A percentile compares a stretch with the other conserved stretches of the same genome.
Conservation (phyloP, 331 rosid species). For the Telfairia occidentalis region DNA sequence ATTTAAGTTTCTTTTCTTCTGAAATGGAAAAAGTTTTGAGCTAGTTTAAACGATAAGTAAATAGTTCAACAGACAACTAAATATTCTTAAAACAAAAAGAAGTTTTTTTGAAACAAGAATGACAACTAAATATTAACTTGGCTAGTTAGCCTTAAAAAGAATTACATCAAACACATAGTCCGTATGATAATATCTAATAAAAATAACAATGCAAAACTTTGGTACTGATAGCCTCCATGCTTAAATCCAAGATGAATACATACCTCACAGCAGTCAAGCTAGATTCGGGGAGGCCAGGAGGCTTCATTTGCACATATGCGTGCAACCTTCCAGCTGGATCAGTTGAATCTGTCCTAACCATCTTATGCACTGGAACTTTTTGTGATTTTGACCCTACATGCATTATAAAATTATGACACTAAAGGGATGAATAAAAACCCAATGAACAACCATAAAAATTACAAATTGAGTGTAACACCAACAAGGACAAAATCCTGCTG, state of each 20-base stretch:
- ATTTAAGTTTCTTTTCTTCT: background rate
- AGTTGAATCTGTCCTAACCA: slow-evolving; percentile 83
- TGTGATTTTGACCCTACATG: slow-evolving; percentile 47
- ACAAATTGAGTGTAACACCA: slow-evolving; percentile 11
- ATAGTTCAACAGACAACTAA: background rate
- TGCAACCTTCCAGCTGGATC: slow-evolving; percentile 90
- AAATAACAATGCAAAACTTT: background rate
- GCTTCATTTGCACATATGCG: slow-evolving; percentile 48
- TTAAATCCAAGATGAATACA: background rate
- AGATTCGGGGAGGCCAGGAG: slow-evolving; percentile 32
- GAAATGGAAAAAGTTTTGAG: background rate
- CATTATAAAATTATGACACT: slow-evolving; percentile 9
- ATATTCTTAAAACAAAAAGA: too few relatives aligned
- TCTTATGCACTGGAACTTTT: slow-evolving; percentile 73
- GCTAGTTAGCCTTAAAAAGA: background rate
- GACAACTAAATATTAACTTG: background rate
- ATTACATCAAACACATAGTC: background rate
- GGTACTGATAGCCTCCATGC: background rate
- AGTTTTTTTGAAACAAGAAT: too few relatives aligned
- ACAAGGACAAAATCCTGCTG: slow-evolving; percentile 7
- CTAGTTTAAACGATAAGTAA: background rate
- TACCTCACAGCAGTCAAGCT: slow-evolving; percentile 73
- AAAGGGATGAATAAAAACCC: background rate
- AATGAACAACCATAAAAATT: background rate
- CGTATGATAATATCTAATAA: background rate